A percentile compares a stretch with the other conserved stretches of the same genome.
phyloP scores from a whole-genome alignment of 306 rosid species.

The Trifolium pratense region DNA sequence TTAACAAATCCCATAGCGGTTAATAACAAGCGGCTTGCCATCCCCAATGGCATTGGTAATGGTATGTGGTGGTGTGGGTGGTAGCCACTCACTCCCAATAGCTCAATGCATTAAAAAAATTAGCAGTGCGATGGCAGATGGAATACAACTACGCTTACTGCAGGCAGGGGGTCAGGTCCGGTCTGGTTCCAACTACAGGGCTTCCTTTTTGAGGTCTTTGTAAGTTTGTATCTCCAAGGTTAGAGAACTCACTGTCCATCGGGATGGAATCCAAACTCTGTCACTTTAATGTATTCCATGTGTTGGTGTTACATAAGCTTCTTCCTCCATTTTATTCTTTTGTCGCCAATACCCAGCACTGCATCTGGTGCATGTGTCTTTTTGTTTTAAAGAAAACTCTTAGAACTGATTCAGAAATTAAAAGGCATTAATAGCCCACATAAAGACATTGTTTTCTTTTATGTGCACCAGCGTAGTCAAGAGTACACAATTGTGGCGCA shows the following conservation, averaged over 20 bases:
- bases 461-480: background rate
- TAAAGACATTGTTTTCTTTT: background rate
- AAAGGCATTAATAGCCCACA: background rate
- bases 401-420: background rate
- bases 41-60: background rate
- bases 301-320: background rate
- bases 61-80: background rate
- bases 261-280: background rate
- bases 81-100: background rate
- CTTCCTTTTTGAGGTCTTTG: background rate
- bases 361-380: background rate
- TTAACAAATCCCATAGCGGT: background rate
- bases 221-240: constrained; percentile 12
- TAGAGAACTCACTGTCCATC: background rate
- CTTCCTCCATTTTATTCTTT: background rate
- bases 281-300: background rate
- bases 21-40: background rate
- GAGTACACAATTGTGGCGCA: background rate
- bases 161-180: background rate
- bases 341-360: background rate
- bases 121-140: background rate
- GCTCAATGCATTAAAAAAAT: background rate
- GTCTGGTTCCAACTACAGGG: background rate
- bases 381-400: background rate
- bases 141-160: background rate